Percentiles rank a stretch among this genome's conserved stretches.
Evolutionary conservation across 345 rosid species (phyloP).

Genomic region (Diplotaxis tenuifolia): DNA sequence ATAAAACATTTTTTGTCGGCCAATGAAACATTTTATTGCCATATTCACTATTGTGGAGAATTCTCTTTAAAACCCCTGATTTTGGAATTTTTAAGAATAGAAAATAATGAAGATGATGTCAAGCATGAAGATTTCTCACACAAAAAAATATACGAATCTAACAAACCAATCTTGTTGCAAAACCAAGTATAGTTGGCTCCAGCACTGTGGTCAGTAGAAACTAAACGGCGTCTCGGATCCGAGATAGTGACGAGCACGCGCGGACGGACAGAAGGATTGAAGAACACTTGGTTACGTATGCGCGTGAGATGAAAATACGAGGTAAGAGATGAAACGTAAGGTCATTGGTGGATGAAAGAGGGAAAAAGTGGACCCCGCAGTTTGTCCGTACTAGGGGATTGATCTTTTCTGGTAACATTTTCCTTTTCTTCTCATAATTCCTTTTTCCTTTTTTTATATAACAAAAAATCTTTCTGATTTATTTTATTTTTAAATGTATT

Average conservation of each 20-base stretch:
- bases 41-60: neutral
- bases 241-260: conserved; percentile 10
- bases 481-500: neutral
- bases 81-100: neutral
- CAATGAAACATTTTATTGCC: neutral
- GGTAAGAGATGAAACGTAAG: conserved; percentile 29
- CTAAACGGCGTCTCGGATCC: conserved; percentile 24
- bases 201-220: conserved; percentile 6
- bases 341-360: conserved; percentile 47
- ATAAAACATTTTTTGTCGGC: no score
- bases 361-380: conserved; percentile 54
- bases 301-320: conserved; percentile 43
- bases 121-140: conserved; percentile 39
- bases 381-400: conserved; percentile 81
- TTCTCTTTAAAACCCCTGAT: neutral
- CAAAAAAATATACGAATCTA: conserved; percentile 51
- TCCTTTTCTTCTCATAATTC: conserved; percentile 79
- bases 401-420: conserved; percentile 79
- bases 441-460: conserved; percentile 56
- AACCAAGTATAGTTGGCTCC: conserved; percentile 47
- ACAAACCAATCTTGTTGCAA: conserved; percentile 39
- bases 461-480: neutral
- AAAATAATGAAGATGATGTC: conserved; percentile 39
- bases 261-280: neutral
- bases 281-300: conserved; percentile 25